A percentile compares a stretch with the other conserved stretches of the same genome.
Evolutionary conservation across 768 basidiomycete species (phyloP).

Genomic region (Naganishia vishniacii): DNA sequence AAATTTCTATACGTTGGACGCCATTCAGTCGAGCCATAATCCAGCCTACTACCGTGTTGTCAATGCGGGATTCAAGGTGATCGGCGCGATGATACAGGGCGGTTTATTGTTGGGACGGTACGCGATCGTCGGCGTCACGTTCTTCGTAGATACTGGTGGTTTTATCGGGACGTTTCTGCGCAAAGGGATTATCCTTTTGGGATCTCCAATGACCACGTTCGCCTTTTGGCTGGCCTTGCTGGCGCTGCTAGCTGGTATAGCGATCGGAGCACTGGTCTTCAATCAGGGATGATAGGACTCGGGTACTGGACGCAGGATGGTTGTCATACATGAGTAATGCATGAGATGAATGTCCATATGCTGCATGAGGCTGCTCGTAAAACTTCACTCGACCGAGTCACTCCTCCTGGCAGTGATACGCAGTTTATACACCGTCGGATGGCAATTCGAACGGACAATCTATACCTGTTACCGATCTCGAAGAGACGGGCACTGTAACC

Average conservation of each 20-base stretch:
- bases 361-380: background rate
- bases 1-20: conserved; percentile 13
- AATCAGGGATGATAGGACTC: background rate
- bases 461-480: conserved; percentile 60
- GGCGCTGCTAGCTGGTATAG: background rate
- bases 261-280: conserved; percentile 2
- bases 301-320: background rate
- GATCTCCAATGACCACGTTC: background rate
- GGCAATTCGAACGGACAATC: conserved; percentile 61
- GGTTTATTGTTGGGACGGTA: background rate
- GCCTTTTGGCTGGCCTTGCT: conserved; percentile 10
- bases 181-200: background rate
- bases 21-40: conserved; percentile 5
- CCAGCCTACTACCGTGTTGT: conserved; percentile 14
- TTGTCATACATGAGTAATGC: background rate
- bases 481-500: conserved; percentile 54
- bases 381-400: too few relatives aligned
- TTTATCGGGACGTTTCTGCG: background rate
- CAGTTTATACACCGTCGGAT: conserved; percentile 31
- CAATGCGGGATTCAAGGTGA: conserved; percentile 2
- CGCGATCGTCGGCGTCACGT: background rate
- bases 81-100: background rate
- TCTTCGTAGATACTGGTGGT: background rate
- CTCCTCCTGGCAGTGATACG: background rate
- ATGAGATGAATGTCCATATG: background rate